Evolutionary conservation across 805 yeast genomes (phyloP), one percentile per base, ranked within the genome.

Genomic region (Scheffersomyces spartinae): DNA sequence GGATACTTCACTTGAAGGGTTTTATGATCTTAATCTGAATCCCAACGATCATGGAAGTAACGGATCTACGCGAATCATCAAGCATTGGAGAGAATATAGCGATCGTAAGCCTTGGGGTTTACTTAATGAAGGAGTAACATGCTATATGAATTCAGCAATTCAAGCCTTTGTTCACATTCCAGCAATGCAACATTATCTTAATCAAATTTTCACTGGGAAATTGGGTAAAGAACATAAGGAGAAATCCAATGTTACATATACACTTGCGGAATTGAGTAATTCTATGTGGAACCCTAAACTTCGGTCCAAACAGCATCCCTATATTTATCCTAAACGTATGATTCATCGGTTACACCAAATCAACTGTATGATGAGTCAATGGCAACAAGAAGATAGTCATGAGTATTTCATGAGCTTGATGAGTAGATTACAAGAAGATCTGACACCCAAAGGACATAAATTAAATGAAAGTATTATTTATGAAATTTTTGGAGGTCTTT

Each of bases 361-460:
- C 41, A 85, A 85, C 51, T 83, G 94, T 47, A 82, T 83, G 94
- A 84, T 86, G 94, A 74, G 85, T 23, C 91, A 77, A 48, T 86
- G 95, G 95, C 86, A 84, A 52, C 98, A 91, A 50, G 97, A 91
- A 52, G 98, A 91, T 52, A 80, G 95, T 1, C 98, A 91, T 52
- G 98, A 91, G 53, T 91, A 86, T 55, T 83, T 79, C 49, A 86
- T 86, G 96, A 82, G 94, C 8, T 59, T 86, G 33, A 67, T 86
- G 65, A 72, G 88, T 6, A 58, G 95, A 26, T 55, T 86, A 26
- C 97, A 86, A 52, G 96, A 86, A 45, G 96, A 86, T 46, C 68
- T 83, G 8, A 84, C 91, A 1, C 97, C 97, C 18, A 77, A 71
- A 44, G 95, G 95, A n/a, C 66, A 60, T 24, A 86, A 86, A 45